Percentiles rank a stretch among this genome's conserved stretches.
phyloP scores from a whole-genome alignment of 208 protist genomes.

The Leishmania arabica region DNA sequence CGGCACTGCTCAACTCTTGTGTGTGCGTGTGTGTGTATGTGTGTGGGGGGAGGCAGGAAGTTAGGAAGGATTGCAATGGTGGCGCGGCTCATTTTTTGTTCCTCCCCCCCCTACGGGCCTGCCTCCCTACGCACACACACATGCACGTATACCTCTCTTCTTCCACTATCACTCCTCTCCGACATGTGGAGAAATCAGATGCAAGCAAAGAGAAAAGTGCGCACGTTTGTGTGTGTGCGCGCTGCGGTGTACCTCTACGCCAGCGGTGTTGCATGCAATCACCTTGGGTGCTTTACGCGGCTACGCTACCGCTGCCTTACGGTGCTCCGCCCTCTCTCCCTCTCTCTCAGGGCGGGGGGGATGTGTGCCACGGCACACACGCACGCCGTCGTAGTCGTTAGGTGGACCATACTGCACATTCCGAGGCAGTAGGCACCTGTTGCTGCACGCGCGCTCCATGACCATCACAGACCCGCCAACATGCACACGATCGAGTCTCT shows the following conservation, averaged over 20 bases:
- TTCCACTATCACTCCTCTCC: not conserved
- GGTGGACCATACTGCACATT: not conserved
- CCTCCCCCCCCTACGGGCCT: not conserved
- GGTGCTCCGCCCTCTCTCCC: not conserved
- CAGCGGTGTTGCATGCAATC: not conserved
- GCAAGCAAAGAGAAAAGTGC: not conserved
- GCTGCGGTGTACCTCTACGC: not conserved
- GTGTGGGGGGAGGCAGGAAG: not conserved
- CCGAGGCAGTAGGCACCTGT: not conserved
- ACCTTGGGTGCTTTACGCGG: not conserved
- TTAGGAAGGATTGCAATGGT: not conserved
- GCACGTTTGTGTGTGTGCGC: not conserved
- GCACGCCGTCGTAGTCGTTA: not conserved
- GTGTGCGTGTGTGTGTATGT: not conserved
- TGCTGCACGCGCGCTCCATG: not conserved
- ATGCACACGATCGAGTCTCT: no score
- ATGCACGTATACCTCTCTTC: not conserved
- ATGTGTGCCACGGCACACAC: not conserved
- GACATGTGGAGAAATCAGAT: not conserved
- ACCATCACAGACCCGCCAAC: no score
- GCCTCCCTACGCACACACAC: not conserved
- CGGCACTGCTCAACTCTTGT: not conserved
- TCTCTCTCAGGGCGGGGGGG: not conserved
- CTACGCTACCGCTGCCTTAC: not conserved
- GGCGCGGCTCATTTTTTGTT: not conserved